Base-by-base conservation (phyloP, 495 filamentous ascomycete species). In the Rostrohypoxylon terebratum region DNA sequence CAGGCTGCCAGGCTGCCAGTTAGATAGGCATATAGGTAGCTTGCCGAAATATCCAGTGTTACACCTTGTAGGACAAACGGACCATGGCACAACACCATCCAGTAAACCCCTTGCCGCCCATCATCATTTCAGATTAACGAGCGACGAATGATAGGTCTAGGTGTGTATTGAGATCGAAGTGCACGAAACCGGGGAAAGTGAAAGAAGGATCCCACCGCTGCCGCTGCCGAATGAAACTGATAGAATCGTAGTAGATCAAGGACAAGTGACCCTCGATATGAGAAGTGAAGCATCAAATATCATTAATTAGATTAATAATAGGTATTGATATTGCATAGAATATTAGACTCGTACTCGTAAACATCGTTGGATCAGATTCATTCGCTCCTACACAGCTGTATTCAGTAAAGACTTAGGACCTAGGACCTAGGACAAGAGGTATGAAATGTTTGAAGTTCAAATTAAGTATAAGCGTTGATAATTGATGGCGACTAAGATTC, bases 1-100 rank as follows among this genome's bases (percentile, higher is more conserved):
- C n/a, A n/a, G n/a, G n/a, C n/a, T n/a, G n/a, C n/a, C n/a, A n/a
- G n/a, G n/a, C n/a, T n/a, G n/a, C n/a, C n/a, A n/a, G n/a, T n/a
- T n/a, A n/a, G n/a, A n/a, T 7, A 40, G 36, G 58, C 36, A 20
- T 3, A 7, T 5, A 44, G 42, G 59, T 45, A 21, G 50, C 36
- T 31, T 51, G 38, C 21, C 47, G 28, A 42, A 50, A 36, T 61
- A 44, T 50, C 6, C 40, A 36, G 38, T 40, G 57, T 51, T 59
- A 47, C 61, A 69, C 33, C 3, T 40, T 28, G 66, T 68, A 28
- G 40, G 50, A 74, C 63, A 40, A 60, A 66, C 53, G 51, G 51
- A 31, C 36, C 14, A 59, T 74, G 66, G 38, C 66, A 74, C 71
- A 28, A 51, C 66, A 63, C 34, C 63, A 59, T 58, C 50, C 63